A percentile compares a stretch with the other conserved stretches of the same genome.
These are phyloP conservation scores for Didymosphaeria variabile DNA, from an alignment of 2,329 filamentous ascomycete genomes.

Conservation along the genomic window DNA sequence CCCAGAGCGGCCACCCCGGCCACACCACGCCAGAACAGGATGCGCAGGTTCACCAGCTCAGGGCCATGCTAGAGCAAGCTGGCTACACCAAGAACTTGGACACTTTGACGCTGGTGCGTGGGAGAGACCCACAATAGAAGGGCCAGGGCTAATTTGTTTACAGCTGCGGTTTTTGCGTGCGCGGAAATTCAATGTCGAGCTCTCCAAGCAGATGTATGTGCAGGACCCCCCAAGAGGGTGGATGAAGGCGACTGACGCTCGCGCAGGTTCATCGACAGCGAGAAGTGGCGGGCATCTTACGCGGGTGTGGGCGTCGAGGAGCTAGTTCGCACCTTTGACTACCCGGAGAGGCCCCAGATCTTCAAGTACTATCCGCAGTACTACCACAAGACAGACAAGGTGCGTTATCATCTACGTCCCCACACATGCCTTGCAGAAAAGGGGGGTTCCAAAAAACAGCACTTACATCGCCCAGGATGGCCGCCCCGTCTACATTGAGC, in stretches of 20 bases:
- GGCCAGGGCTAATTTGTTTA: constrained; percentile 30
- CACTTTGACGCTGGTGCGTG: constrained; percentile 83
- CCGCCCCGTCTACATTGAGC: constrained; percentile 95
- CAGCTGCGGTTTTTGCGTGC: constrained; percentile 91
- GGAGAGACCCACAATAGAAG: not conserved
- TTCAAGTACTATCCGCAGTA: constrained; percentile 97
- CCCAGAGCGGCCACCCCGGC: constrained; percentile 82
- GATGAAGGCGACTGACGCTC: constrained; percentile 34
- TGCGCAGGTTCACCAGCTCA: constrained; percentile 86
- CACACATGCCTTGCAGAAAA: not conserved
- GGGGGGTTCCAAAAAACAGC: not conserved
- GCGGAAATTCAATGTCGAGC: constrained; percentile 89
- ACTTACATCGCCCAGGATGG: constrained; percentile 72
- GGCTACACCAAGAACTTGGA: constrained; percentile 87
- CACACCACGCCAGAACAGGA: constrained; percentile 87
- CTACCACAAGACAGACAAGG: constrained; percentile 96
- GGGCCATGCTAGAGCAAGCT: constrained; percentile 81
- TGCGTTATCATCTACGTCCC: constrained; percentile 39
- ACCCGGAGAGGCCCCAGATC: constrained; percentile 83
- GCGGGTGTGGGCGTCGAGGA: constrained; percentile 75
- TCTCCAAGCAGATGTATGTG: constrained; percentile 85
- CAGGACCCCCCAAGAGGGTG: too few relatives aligned
- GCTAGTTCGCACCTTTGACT: constrained; percentile 81
- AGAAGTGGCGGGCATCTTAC: constrained; percentile 90
- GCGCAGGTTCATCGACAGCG: constrained; percentile 84